Evolutionary conservation across 179 eudicot genomes (phyloP), one percentile per base, ranked within the genome.

Genomic region (Beta corolliflora): DNA sequence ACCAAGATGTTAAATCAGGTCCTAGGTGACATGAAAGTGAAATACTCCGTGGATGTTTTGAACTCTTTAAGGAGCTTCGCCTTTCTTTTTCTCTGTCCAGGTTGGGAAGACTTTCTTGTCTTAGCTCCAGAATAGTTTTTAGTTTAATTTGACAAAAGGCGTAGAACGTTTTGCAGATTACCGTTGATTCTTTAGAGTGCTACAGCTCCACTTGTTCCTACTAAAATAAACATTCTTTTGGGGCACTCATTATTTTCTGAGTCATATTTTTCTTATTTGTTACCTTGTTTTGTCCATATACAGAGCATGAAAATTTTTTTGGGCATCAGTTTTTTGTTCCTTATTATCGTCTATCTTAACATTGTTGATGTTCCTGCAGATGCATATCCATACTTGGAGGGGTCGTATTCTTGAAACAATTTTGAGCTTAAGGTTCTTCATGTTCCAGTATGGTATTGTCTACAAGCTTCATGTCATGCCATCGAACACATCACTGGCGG

Each of bases 351-450:
- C 66, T 44, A 8, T 75, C 44, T 78, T 45, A 61, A 82, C 76
- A 60, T 74, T 67, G 46, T 75, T 83, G 45, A 41, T 77, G 69
- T 21, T 71, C 55, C 79, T 88, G 80, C 96, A 96, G 99, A 70
- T 78, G 41, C 99, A 96, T 85, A 94, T 96, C 80, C 97, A 91
- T 67, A 94, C 98, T 45, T 85, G 88, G 89, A 89, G 99, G 85
- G 98, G 99, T 56, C 89, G 93, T 75, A 92, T 96, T 83, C 90
- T 94, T 56, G 99, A 96, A 87, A 96, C 99, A 72, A 91, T 96
- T 79, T 88, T 96, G 88, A 96, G 96, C 86, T 86, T 91, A 88
- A 91, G 99, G 80, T 96, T 96, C 86, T 85, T 96, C 69, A 44
- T 94, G 69, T 96, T 96, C 83, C 99, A 96, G 80, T 96, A 96